phyloP scores from a whole-genome alignment of 1,284 basidiomycete genomes.

The Sanghuangporus baumii region DNA sequence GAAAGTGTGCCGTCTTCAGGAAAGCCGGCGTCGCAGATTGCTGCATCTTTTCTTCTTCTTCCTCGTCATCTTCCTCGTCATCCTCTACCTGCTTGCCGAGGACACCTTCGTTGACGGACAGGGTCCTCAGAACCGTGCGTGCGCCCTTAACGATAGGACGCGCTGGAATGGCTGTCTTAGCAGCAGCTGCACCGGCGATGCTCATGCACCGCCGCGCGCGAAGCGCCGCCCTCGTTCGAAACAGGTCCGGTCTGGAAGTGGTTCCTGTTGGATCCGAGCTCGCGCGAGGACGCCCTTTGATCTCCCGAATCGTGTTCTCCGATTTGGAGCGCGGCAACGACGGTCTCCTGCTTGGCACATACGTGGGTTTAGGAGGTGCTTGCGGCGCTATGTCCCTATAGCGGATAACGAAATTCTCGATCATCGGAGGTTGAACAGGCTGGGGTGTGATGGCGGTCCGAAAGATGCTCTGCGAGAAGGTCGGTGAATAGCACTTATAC shows the following conservation, averaged over 20 bases:
- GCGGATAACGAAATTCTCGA: not conserved
- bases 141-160: not conserved
- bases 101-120: not conserved
- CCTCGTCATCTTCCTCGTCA: not conserved
- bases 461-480: not conserved
- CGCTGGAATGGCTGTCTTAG: not conserved
- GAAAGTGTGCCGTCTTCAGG: not conserved
- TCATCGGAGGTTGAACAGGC: not conserved
- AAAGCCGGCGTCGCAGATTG: not conserved
- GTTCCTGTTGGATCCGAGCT: not conserved
- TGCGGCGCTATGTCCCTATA: not conserved
- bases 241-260: not conserved
- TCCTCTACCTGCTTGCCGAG: not conserved
- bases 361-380: too few species aligned
- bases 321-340: not conserved
- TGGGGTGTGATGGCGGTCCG: not conserved
- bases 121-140: not conserved
- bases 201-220: not conserved
- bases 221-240: not conserved
- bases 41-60: not conserved
- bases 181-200: not conserved
- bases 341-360: too few species aligned
- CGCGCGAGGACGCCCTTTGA: not conserved
- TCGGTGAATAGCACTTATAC: not conserved
- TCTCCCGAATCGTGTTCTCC: not conserved